Evolutionary conservation across 2,329 filamentous ascomycete genomes (phyloP).

Genomic region (Tolypocladium nubicola): DNA sequence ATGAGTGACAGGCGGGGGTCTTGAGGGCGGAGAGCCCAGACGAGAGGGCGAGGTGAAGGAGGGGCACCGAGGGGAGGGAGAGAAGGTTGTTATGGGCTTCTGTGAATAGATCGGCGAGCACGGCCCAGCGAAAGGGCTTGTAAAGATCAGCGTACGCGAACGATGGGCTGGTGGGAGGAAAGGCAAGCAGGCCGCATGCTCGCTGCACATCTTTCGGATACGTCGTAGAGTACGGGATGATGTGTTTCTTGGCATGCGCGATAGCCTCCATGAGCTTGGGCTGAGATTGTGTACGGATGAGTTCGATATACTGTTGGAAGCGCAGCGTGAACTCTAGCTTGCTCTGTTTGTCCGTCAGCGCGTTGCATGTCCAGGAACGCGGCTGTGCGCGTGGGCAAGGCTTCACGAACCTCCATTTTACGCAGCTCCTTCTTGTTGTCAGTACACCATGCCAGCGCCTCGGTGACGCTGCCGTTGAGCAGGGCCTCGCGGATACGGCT

Average conservation of each 20-base stretch:
- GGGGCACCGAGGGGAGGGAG: slow-evolving; percentile 67
- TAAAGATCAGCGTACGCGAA: slow-evolving; percentile 51
- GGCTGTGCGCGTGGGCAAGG: not conserved
- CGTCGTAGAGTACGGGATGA: slow-evolving; percentile 58
- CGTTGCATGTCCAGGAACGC: slow-evolving; percentile 1
- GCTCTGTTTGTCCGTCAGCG: slow-evolving; percentile 35
- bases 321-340: slow-evolving; percentile 89
- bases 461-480: slow-evolving; percentile 56
- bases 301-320: slow-evolving; percentile 89
- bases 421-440: slow-evolving; percentile 90
- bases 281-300: slow-evolving; percentile 58
- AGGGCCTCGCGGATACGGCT: slow-evolving; percentile 68
- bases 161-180: slow-evolving; percentile 41
- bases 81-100: slow-evolving; percentile 80
- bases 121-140: slow-evolving; percentile 58
- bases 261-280: slow-evolving; percentile 66
- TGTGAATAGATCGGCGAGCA: slow-evolving; percentile 72
- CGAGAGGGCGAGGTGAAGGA: slow-evolving; percentile 83
- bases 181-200: slow-evolving; percentile 73
- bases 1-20: slow-evolving; percentile 82
- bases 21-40: slow-evolving; percentile 91
- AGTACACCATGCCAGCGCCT: slow-evolving; percentile 80
- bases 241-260: slow-evolving; percentile 69
- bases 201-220: slow-evolving; percentile 59
- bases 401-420: slow-evolving; percentile 60